phyloP scores from a whole-genome alignment of 352 stramenopile species.

The Pythium periplocum region DNA sequence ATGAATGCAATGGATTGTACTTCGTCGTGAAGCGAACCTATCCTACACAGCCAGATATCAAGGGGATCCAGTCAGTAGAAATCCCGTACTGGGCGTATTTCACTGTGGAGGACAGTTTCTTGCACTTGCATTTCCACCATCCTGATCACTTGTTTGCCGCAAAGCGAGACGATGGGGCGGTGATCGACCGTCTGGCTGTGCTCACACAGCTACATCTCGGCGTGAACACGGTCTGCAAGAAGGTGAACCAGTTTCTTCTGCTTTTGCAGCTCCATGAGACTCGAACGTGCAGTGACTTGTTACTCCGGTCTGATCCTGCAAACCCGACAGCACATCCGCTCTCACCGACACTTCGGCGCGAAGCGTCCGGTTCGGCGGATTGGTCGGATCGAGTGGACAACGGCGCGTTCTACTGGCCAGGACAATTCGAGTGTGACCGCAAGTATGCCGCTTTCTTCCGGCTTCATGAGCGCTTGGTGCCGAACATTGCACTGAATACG shows the following conservation, averaged over 20 bases:
- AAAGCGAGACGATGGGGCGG: background rate
- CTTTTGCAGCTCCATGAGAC: slow-evolving; percentile 84
- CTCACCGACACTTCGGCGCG: slow-evolving; percentile 12
- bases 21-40: slow-evolving; percentile 50
- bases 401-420: slow-evolving; percentile 77
- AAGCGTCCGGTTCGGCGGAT: slow-evolving; percentile 17
- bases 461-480: slow-evolving; percentile 72
- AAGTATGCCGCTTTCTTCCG: slow-evolving; percentile 77
- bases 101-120: slow-evolving; percentile 39
- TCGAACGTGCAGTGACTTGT: slow-evolving; percentile 59
- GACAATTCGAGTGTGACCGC: slow-evolving; percentile 81
- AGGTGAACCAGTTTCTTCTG: slow-evolving; percentile 82
- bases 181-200: slow-evolving; percentile 43
- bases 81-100: slow-evolving; percentile 85
- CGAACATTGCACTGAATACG: slow-evolving; percentile 77
- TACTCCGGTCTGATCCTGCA: slow-evolving; percentile 38
- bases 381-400: slow-evolving; percentile 17
- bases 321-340: slow-evolving; percentile 10
- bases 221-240: slow-evolving; percentile 59
- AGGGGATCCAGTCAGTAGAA: too few species aligned
- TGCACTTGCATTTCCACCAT: slow-evolving; percentile 62
- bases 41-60: too few species aligned
- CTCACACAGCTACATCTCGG: slow-evolving; percentile 73
- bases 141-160: slow-evolving; percentile 20
- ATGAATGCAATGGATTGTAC: slow-evolving; percentile 55